Evolutionary conservation across 805 yeast species (phyloP), one percentile per base, ranked within the genome.

Genomic region (Jamesozyma piceae): DNA sequence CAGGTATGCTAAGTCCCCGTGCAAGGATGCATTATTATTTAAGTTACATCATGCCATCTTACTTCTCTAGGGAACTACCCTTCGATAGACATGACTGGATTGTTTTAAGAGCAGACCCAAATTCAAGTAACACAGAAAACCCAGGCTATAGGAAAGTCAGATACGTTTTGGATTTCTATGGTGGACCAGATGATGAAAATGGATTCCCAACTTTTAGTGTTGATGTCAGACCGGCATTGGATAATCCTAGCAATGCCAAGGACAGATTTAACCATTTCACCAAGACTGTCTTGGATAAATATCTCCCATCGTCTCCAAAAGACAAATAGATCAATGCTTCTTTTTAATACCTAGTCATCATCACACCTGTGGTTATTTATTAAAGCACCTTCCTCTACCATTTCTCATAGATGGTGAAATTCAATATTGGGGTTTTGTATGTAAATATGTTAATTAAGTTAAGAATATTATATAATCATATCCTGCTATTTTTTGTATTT

Each of bases 51-150:
- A 82, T 82, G 67, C 97, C 98, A 1, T 66, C 71, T 14, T 69
- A 72, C 10, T 90, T 77, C 65, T 80, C 78, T 47, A 65, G 80
- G 1, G 82, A 82, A 49, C 86, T 95, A 3, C 99, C 99, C 5
- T 92, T 92, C 57, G 99, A 92, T 63, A 78, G 99, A 62, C 99
- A 92, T 56, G 99, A 92, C 66, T 92, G 99, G 99, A 83, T 95
- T 2, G 95, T 92, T 4, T 69, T 90, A 51, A 74, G 98, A 55
- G 70, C 77, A 11, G 68, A 63, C 42, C 65, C 63, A 1, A 50
- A n/a, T 14, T 52, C 58, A 4, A 43, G 49, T 1, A 59, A 60
- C 26, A 64, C 62, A 2, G 63, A 60, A 26, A 43, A 46, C 35
- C 64, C 63, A 3, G 65, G 65, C 9, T 83, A 89, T 84, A 67